phyloP scores from a whole-genome alignment of 176 grass and related monocot species.

The Calamus simplicifolius region DNA sequence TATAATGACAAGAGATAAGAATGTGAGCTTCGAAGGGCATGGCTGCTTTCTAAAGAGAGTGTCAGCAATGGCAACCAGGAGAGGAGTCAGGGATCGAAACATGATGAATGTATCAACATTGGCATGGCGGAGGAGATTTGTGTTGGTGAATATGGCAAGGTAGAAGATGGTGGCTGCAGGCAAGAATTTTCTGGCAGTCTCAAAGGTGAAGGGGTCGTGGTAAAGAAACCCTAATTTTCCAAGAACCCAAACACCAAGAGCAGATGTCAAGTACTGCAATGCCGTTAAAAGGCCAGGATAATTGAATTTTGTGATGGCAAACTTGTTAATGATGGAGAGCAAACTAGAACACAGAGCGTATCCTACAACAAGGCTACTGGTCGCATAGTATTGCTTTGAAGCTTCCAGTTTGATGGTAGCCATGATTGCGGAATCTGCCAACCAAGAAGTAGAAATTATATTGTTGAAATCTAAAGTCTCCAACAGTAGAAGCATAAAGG shows the following conservation, averaged over 20 bases:
- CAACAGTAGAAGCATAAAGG: too few species aligned
- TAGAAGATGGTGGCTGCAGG: conserved; percentile 72
- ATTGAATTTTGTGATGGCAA: conserved; percentile 68
- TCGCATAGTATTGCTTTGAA: conserved; percentile 51
- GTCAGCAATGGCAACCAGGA: conserved; percentile 76
- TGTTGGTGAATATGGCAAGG: conserved; percentile 92
- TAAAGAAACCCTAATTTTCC: conserved; percentile 59
- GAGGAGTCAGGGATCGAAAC: conserved; percentile 70
- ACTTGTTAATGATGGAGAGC: conserved; percentile 85
- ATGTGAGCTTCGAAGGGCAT: conserved; percentile 67
- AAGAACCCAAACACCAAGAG: conserved; percentile 58
- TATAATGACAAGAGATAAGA: conserved; percentile 71
- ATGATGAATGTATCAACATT: conserved; percentile 88
- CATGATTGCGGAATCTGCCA: conserved; percentile 14
- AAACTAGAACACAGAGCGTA: conserved; percentile 82
- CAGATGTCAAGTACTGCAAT: conserved; percentile 64
- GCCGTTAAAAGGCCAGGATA: conserved; percentile 68
- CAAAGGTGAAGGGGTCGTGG: conserved; percentile 60
- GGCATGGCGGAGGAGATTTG: conserved; percentile 73
- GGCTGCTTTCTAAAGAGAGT: conserved; percentile 72
- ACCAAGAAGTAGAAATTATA: too few species aligned
- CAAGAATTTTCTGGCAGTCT: conserved; percentile 71
- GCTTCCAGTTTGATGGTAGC: conserved; percentile 11
- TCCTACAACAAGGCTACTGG: conserved; percentile 62
- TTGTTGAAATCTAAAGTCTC: too few species aligned